Percentiles rank a stretch among this genome's conserved stretches.
phyloP scores from a whole-genome alignment of 257 asterid species.

The Handroanthus guayacan region DNA sequence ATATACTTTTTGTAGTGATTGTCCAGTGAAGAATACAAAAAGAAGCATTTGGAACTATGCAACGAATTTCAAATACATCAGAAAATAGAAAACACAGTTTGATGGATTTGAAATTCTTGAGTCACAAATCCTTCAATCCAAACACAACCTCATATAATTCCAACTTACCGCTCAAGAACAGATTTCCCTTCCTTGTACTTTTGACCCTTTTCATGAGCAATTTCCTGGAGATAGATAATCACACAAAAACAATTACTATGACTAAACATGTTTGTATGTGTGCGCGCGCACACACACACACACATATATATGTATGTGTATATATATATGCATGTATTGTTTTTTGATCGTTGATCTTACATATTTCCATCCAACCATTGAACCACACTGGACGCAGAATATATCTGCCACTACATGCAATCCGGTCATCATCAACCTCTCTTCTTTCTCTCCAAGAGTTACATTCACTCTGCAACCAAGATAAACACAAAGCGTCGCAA shows the following conservation, averaged over 20 bases:
- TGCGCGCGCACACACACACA: no score
- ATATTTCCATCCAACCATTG: constrained; percentile 83
- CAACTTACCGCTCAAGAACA: constrained; percentile 66
- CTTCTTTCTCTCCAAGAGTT: constrained; percentile 68
- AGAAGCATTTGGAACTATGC: no score
- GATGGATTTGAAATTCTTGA: no score
- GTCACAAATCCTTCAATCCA: no score
- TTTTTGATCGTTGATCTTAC: constrained; percentile 46
- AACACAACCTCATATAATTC: no score
- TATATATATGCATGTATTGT: no score
- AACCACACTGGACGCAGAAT: constrained; percentile 76
- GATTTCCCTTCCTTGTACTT: constrained; percentile 98
- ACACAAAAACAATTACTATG: background rate
- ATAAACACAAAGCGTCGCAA: background rate
- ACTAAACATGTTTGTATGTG: no score
- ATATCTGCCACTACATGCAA: constrained; percentile 68
- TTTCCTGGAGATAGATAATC: constrained; percentile 54
- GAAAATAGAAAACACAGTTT: no score
- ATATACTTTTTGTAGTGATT: no score
- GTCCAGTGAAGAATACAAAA: no score
- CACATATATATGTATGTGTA: no score
- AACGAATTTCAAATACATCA: no score
- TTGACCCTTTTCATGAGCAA: constrained; percentile 84
- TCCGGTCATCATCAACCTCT: constrained; percentile 81
- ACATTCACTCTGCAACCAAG: constrained; percentile 63